Evolutionary conservation across 768 basidiomycete genomes (phyloP), one percentile per base, ranked within the genome.

Genomic region (Infundibulicybe gibba): DNA sequence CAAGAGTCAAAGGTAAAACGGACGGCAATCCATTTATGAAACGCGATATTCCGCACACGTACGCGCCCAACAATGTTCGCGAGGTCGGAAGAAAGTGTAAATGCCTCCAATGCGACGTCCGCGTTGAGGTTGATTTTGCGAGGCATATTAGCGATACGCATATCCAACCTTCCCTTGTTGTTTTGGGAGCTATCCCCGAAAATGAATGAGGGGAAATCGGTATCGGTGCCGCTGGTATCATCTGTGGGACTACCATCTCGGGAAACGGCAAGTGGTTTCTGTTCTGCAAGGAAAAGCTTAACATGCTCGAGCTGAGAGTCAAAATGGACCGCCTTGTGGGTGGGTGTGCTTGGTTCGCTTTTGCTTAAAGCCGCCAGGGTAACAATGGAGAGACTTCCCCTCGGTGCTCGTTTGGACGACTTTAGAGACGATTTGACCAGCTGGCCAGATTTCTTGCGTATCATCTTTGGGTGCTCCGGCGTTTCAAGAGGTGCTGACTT

Each of bases 371-470:
- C 52, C 30, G 70, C 67, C 41, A 65, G 59, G 19, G 80, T 79
- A 55, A 82, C 61, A 43, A 86, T 74, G 2, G 77, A 71, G 12
- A 86, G 63, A 41, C 68, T 70, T 45, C 71, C 72, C 45, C 74
- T 67, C 41, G 75, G 25, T 64, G 75, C 61, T 43, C 84, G 76
- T 47, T 76, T 73, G 19, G 82, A 74, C 11, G 79, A 71, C 69
- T 97, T 98, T 54, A 97, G 76, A 2, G 94, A 92, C 3, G 92
- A 84, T 64, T 92, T 94, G 59, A 98, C 81, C 4, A 90, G 83
- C 67, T 97, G 90, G 32, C 95, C 94, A 12, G 90, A 91, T 68
- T 97, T 97, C 67, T 97, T 97, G 50, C 93, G 82, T 31, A 91
- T 71, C 44, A 87, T 69, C 43, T 73, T 68, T 15, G 76, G 60